phyloP scores from a whole-genome alignment of 257 asterid species.

The Solanum tarijense region DNA sequence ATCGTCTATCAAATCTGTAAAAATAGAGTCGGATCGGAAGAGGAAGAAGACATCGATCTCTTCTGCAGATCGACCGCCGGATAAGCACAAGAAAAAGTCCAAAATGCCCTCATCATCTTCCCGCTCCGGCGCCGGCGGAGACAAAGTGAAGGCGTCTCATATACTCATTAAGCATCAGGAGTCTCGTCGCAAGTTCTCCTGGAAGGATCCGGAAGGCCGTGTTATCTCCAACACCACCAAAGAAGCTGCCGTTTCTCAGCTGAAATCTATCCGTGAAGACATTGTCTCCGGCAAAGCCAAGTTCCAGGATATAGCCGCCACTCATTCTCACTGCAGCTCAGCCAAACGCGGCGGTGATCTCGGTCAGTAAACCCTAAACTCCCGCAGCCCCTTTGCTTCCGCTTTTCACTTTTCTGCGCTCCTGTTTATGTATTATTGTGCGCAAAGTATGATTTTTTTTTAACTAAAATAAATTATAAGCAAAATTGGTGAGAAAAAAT shows the following conservation, averaged over 20 bases:
- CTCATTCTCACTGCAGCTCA: constrained; percentile 80
- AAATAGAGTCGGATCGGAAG: constrained; percentile 77
- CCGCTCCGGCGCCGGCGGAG: constrained; percentile 14
- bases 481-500: not conserved
- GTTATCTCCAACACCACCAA: constrained; percentile 67
- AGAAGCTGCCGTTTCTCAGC: constrained; percentile 68
- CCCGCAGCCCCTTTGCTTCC: not conserved
- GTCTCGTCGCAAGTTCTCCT: constrained; percentile 87
- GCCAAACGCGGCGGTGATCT: constrained; percentile 98
- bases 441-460: not conserved
- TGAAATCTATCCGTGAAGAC: constrained; percentile 46
- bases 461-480: not conserved
- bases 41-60: constrained; percentile 44
- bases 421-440: not conserved
- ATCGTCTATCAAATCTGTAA: constrained; percentile 7
- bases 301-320: constrained; percentile 60
- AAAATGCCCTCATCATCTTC: constrained; percentile 50
- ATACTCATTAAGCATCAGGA: constrained; percentile 91
- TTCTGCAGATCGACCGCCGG: constrained; percentile 38
- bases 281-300: constrained; percentile 59
- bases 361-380: constrained; percentile 31
- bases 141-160: constrained; percentile 83
- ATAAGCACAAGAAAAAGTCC: constrained; percentile 44
- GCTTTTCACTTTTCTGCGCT: not conserved
- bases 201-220: constrained; percentile 92